Evolutionary conservation across 768 basidiomycete species (phyloP), one percentile per base, ranked within the genome.

Genomic region (Lactarius akahatsu): DNA sequence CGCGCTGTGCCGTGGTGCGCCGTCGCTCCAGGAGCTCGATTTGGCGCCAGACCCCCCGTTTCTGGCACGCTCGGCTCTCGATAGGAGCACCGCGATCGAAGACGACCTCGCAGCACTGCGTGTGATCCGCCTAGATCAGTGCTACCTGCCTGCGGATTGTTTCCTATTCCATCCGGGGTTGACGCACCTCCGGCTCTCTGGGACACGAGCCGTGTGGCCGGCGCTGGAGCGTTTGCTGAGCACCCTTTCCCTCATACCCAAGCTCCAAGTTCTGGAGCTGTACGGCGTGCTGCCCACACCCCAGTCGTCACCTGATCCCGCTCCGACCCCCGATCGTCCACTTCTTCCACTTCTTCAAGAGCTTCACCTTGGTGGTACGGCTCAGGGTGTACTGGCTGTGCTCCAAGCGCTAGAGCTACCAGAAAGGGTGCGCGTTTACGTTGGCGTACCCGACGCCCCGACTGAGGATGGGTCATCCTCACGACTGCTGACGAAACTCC

Each of bases 21-120:
- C 32, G 7, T 23, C n/a, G 2, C 66, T 67, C 34, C 58, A 67
- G 62, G 66, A 67, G 58, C 41, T 67, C 15, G 62, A 67, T n/a
- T 40, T 67, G 57, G 57, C 62, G 26, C 57, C 66, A 20, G 58
- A 59, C 2, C 3, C n/a, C 3, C 52, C 66, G 23, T 56, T 60
- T 60, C 6, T 47, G 41, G 66, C 34, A 30, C 9, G 18, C 15
- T 50, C 66, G 9, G 57, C 52, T 13, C 62, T 32, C 4, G 50
- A 59, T 32, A 45, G 57, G 55, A 52, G 9, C 16, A 47, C 28
- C 7, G 34, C 10, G 3, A 32, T 56, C 28, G 3, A 4, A 20
- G 2, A 16, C 15, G 52, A n/a, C 52, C 23, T 63, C 8, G 15
- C 41, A 8, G 32, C 32, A 45, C 26, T 67, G 52, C 66, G 62